Evolutionary conservation across 129 eudicot genomes (phyloP), one percentile per base, ranked within the genome.

Genomic region (Ambrosia trifida): DNA sequence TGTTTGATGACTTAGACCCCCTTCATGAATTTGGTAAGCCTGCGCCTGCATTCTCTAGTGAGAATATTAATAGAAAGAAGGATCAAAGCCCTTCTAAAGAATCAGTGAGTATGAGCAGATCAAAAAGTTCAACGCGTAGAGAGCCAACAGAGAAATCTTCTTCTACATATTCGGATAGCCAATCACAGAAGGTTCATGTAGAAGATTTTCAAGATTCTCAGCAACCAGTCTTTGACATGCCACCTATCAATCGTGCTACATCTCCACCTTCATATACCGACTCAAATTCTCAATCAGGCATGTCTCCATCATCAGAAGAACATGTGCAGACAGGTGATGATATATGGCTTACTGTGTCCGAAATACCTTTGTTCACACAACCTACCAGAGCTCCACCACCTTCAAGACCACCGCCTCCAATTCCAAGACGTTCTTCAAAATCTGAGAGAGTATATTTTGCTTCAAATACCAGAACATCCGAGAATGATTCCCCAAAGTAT

Each of bases 371-470:
- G 69, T 79, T 83, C 63, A 94, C 99, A 66, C 96, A 85, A 70
- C 96, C 91, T 18, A 90, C 99, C 18, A 79, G 81, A 64, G 97
- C 99, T 59, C 97, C 96, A 64, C 96, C 99, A 33, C 99, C 99
- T 71, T 90, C 99, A 81, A 86, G 97, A 74, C 97, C 96, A 45
- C 99, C 99, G 40, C 98, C 98, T 69, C 86, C 96, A 4, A 80
- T 84, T 53, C 97, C 96, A 63, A 85, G 89, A 20, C 89, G 70
- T 72, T 38, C 77, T 78, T 82, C 84, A 44, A 87, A 71, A 79
- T 76, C 88, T 51, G 95, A 81, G 81, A 68, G 84, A 60, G 85
- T 82, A 44, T 73, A 71, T 47, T 80, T 70, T 76, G 74, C 82
- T 78, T 75, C 93, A 60, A 78, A 73, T 74, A 72, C 84, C 30